Evolutionary conservation across 345 rosid genomes (phyloP), one percentile per base, ranked within the genome.

Genomic region (Salix suchowensis): DNA sequence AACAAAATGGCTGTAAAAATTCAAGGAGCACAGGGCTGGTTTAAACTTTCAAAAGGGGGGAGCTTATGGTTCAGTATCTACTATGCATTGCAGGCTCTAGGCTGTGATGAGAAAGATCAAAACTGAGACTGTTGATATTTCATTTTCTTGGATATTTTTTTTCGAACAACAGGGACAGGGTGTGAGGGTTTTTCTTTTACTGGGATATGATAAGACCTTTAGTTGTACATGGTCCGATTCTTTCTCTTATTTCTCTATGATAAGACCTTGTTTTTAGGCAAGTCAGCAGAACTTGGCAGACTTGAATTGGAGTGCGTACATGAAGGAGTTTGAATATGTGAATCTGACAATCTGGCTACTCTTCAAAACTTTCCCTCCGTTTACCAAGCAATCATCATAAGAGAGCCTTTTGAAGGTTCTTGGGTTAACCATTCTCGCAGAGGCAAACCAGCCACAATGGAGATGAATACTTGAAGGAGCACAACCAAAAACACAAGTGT

Each of bases 381-480:
- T 87, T 4, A 87, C 89, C 76, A 86, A 77, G 82, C 92, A 87
- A 64, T 89, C 91, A 78, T 89, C 90, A 65, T 74, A 89, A 21
- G 87, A 73, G 4, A 89, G 73, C 69, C 92, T 80, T 71, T 87
- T 89, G 85, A 89, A 87, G 37, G 73, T 77, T 74, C 65, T 75
- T 50, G 92, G 91, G 75, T 82, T 84, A 6, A 87, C 84, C 30
- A 86, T 52, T 81, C 88, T 86, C 14, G 85, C 89, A 44, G 91
- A 87, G 28, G 89, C 89, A 80, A 89, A 89, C 91, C 89, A 87
- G 13, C 88, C 88, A 46, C 92, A 87, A 18, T 85, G 88, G 28
- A 89, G 79, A 77, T 83, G 91, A 67, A 89, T 83, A 30, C 77
- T 68, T 32, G 87, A 83, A 52, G 90, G 87, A 39, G 82, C 79